Conservation (phyloP, 2,329 filamentous ascomycete genomes). For the Fusarium tupiense region DNA sequence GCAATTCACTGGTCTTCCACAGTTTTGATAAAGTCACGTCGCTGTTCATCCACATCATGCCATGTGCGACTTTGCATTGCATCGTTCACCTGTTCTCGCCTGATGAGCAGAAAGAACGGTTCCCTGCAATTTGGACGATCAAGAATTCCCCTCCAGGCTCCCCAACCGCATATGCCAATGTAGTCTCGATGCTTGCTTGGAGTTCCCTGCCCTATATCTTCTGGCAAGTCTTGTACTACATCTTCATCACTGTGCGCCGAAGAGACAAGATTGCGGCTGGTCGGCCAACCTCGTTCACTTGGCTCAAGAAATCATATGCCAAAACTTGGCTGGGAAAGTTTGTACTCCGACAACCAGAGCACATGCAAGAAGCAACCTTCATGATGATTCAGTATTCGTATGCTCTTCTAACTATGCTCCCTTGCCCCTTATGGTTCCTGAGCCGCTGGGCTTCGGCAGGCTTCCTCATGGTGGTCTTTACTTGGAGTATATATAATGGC, state of each 20-base stretch:
- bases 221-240: slow-evolving; percentile 94
- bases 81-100: slow-evolving; percentile 83
- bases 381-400: slow-evolving; percentile 97
- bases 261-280: slow-evolving; percentile 95
- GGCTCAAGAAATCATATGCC: slow-evolving; percentile 90
- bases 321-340: slow-evolving; percentile 89
- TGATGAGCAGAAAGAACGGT: slow-evolving; percentile 72
- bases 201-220: slow-evolving; percentile 90
- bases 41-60: slow-evolving; percentile 99
- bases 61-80: slow-evolving; percentile 91
- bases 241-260: slow-evolving; percentile 94
- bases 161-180: slow-evolving; percentile 79
- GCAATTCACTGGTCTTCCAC: slow-evolving; percentile 98
- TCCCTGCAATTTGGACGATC: slow-evolving; percentile 87
- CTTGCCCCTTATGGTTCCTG: slow-evolving; percentile 95
- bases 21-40: slow-evolving; percentile 98
- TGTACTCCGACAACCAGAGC: slow-evolving; percentile 79
- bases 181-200: slow-evolving; percentile 91
- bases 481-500: slow-evolving; percentile 96
- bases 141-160: slow-evolving; percentile 75
- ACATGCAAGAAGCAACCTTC: slow-evolving; percentile 86
- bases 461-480: slow-evolving; percentile 86
- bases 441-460: slow-evolving; percentile 79
- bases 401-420: slow-evolving; percentile 91
- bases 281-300: slow-evolving; percentile 95